Evolutionary conservation across 2,329 filamentous ascomycete species (phyloP), one percentile per base, ranked within the genome.

Genomic region (Ophiocordyceps camponoti-rufipedis): DNA sequence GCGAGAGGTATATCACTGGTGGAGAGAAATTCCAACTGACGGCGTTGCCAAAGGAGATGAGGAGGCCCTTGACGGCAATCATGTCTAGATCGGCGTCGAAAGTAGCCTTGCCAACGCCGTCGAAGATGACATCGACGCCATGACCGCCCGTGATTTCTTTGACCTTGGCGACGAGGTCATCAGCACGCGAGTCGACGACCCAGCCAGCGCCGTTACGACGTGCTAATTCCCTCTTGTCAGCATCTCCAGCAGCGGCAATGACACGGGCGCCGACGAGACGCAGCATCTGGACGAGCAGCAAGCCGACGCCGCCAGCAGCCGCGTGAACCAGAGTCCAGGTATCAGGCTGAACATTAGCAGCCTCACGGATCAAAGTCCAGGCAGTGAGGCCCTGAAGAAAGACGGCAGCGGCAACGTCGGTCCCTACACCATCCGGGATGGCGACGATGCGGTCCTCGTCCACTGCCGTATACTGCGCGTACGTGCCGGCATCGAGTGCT

Each of bases 311-410:
- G 14, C 87, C 87, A 0, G 86, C 86, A 0, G 87, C 87, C 0
- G 87, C 87, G 54, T 91, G 85, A 14, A 94, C 77, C 2, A 94
- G 74, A 0, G 86, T 71, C 78, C 82, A 91, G 23, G 10, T 16
- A 16, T 28, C 28, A 12, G 28, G 28, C 23, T 32, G 28, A 7
- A 89, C 84, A 48, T 83, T 75, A 11, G 79, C 81, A 4, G 82
- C 75, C 59, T 94, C 86, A 47, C 80, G 75, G 48, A 86, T 75
- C 29, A 94, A 70, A 0, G 85, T 84, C 53, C 91, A 69, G 0
- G 86, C 85, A 2, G 87, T 94, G 35, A 94, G 67, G 1, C 85
- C 87, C 59, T 93, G 88, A 10, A 94, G 66, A n/a, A 85, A 63
- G 0, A 74, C 68, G 0, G 84, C 84, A 33, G 81, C 78, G 8